A percentile compares a stretch with the other conserved stretches of the same genome.
These are phyloP conservation scores for Aspergillus hortae DNA, from an alignment of 2,329 filamentous ascomycete species.

Conservation along the genomic window DNA sequence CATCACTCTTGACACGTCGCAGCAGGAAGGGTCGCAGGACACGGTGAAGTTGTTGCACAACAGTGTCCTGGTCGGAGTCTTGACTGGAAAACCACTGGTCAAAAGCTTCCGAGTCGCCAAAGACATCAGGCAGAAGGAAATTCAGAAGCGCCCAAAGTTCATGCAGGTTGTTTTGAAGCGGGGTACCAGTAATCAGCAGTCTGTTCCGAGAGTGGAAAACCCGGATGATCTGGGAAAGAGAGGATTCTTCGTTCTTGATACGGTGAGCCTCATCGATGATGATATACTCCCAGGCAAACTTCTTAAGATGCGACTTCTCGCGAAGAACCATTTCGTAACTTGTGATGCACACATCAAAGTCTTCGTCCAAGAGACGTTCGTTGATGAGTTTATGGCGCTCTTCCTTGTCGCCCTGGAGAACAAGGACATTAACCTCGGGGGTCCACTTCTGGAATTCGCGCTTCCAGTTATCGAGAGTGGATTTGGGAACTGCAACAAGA, in stretches of 20 bases:
- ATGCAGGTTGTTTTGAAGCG: conserved; percentile 95
- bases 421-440: conserved; percentile 88
- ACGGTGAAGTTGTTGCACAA: conserved; percentile 91
- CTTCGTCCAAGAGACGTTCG: conserved; percentile 84
- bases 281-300: conserved; percentile 99
- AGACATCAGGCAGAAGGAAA: conserved; percentile 96
- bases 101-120: conserved; percentile 93
- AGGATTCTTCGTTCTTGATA: conserved; percentile 99
- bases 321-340: conserved; percentile 98
- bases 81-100: conserved; percentile 97
- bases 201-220: conserved; percentile 94
- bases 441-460: conserved; percentile 93
- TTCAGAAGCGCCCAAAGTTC: conserved; percentile 97
- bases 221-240: conserved; percentile 91
- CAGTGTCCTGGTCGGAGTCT: conserved; percentile 85
- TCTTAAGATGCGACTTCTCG: conserved; percentile 91
- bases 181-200: conserved; percentile 92
- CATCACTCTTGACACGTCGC: conserved; percentile 93
- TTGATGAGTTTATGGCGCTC: conserved; percentile 85
- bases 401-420: conserved; percentile 92
- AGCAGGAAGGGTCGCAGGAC: conserved; percentile 91
- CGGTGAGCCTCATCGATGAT: conserved; percentile 98
- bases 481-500: conserved; percentile 89
- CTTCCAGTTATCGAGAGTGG: conserved; percentile 97
- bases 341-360: conserved; percentile 97